A percentile compares a stretch with the other conserved stretches of the same genome.
phyloP scores from a whole-genome alignment of 257 asterid species.

The Nicotiana benthamiana region DNA sequence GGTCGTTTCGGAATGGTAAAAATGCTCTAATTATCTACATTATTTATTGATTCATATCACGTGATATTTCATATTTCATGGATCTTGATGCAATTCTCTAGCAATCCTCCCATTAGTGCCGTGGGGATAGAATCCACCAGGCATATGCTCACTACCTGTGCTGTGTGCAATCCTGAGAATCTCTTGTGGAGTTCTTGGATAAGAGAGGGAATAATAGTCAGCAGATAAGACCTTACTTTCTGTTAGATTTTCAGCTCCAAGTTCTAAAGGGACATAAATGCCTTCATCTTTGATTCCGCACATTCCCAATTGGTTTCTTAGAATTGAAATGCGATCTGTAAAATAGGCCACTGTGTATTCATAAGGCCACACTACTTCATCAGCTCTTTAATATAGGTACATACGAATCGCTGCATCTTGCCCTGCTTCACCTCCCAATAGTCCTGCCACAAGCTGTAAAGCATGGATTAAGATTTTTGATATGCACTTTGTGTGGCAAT shows the following conservation, averaged over 20 bases:
- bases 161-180: slow-evolving; percentile 26
- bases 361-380: slow-evolving; percentile 26
- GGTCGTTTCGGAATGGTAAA: too few species aligned
- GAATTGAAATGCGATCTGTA: slow-evolving; percentile 24
- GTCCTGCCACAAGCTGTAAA: slow-evolving; percentile 33
- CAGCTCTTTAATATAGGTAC: slow-evolving; percentile 30
- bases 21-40: too few species aligned
- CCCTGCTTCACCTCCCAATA: slow-evolving; percentile 37
- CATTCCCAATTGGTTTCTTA: slow-evolving; percentile 29
- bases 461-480: too few species aligned
- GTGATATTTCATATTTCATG: background rate
- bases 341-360: slow-evolving; percentile 31
- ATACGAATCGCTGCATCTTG: slow-evolving; percentile 46
- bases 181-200: slow-evolving; percentile 27
- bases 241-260: slow-evolving; percentile 31
- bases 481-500: too few species aligned
- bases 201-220: slow-evolving; percentile 31
- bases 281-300: slow-evolving; percentile 48
- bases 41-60: too few species aligned
- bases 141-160: slow-evolving; percentile 25
- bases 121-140: slow-evolving; percentile 36
- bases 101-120: slow-evolving; percentile 49
- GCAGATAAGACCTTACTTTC: slow-evolving; percentile 36
- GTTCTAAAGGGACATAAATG: slow-evolving; percentile 17
- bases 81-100: background rate